These are phyloP conservation scores for Pseudoturritis turrita DNA, from an alignment of 345 rosid species.

Conservation along the genomic window DNA sequence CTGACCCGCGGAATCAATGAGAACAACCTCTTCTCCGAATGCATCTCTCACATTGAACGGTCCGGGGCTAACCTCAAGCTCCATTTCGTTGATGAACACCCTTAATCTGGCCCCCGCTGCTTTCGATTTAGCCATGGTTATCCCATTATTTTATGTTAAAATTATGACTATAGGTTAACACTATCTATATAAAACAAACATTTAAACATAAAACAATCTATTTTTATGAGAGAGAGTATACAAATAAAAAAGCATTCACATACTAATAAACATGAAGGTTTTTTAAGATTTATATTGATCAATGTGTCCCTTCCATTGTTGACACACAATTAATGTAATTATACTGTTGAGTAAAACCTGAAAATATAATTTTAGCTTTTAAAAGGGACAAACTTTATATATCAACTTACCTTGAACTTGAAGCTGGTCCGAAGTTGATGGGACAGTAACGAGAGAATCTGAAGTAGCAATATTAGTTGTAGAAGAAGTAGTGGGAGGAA, in stretches of 20 bases:
- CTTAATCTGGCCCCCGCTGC: slow-evolving; percentile 37
- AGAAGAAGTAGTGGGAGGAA: slow-evolving; percentile 22
- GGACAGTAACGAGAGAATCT: slow-evolving; percentile 31
- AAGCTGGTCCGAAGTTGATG: slow-evolving; percentile 35
- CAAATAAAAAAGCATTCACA: neutral
- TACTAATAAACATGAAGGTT: neutral
- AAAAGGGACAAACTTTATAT: neutral
- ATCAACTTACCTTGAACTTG: slow-evolving; percentile 43
- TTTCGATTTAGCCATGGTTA: slow-evolving; percentile 5
- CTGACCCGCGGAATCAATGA: slow-evolving; percentile 73
- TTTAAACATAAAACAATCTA: neutral
- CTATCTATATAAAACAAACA: neutral
- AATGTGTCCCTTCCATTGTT: slow-evolving; percentile 25
- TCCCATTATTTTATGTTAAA: slow-evolving; percentile 22
- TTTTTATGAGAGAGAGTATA: neutral
- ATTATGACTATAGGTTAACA: neutral
- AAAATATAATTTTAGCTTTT: neutral
- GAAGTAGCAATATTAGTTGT: slow-evolving; percentile 22
- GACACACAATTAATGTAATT: slow-evolving; percentile 21
- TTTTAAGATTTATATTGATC: neutral
- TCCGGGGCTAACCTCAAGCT: slow-evolving; percentile 62
- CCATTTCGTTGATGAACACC: slow-evolving; percentile 85
- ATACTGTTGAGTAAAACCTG: neutral
- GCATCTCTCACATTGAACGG: slow-evolving; percentile 84
- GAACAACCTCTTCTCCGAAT: slow-evolving; percentile 74